Evolutionary conservation across 306 rosid species (phyloP).

Genomic region (Sindora glabra): DNA sequence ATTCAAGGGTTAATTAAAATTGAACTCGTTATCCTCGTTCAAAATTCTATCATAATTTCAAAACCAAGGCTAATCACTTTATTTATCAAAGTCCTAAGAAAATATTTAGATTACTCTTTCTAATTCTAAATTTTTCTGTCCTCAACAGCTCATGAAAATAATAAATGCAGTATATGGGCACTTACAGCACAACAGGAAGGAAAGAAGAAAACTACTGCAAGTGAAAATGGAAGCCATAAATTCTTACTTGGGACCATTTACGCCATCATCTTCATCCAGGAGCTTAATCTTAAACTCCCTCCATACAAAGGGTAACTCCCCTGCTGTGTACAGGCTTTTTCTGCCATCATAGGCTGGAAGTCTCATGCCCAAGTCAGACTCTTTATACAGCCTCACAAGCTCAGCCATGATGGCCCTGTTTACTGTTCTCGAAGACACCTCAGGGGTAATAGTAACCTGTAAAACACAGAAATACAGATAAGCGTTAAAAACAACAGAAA

Average conservation of each 20-base stretch:
- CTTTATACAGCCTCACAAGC: slow-evolving; percentile 74
- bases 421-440: slow-evolving; percentile 75
- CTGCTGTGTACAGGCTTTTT: slow-evolving; percentile 93
- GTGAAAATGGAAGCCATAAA: slow-evolving; percentile 2
- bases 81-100: not conserved
- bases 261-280: slow-evolving; percentile 62
- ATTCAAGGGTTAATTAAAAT: not conserved
- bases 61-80: not conserved
- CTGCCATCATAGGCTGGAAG: slow-evolving; percentile 98
- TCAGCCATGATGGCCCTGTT: slow-evolving; percentile 91
- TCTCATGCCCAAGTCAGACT: slow-evolving; percentile 84
- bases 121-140: not conserved
- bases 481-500: slow-evolving; percentile 26
- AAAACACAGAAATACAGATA: slow-evolving; percentile 22
- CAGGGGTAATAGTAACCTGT: slow-evolving; percentile 85
- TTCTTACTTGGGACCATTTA: slow-evolving; percentile 70
- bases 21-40: no score
- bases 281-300: slow-evolving; percentile 82
- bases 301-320: slow-evolving; percentile 73
- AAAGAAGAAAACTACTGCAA: not conserved
- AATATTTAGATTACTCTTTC: not conserved
- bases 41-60: not conserved
- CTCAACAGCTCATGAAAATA: not conserved
- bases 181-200: not conserved
- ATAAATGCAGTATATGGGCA: not conserved